A percentile compares a stretch with the other conserved stretches of the same genome.
Evolutionary conservation across 164 flowering plant species (phyloP).

Genomic region (Chimonanthus praecox): DNA sequence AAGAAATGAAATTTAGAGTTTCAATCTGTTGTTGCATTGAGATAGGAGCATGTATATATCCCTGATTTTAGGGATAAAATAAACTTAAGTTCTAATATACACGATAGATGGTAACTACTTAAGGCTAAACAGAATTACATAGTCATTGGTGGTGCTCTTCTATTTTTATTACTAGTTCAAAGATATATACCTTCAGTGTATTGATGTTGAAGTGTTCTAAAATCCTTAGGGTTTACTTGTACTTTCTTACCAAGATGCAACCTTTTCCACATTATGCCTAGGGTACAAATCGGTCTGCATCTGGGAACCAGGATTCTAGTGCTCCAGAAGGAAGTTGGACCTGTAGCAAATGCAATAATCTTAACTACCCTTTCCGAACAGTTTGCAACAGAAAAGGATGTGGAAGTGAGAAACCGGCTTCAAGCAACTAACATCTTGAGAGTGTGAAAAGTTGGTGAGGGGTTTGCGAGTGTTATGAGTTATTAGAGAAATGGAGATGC

Average conservation of each 20-base stretch:
- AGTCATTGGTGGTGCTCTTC: too few species aligned
- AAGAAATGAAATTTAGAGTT: too few species aligned
- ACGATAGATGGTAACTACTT: too few species aligned
- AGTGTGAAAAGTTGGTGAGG: neutral
- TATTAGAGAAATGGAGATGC: neutral
- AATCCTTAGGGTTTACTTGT: too few species aligned
- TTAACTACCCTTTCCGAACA: slow-evolving; percentile 42
- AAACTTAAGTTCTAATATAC: too few species aligned
- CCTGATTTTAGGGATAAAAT: too few species aligned
- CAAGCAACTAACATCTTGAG: slow-evolving; percentile 10
- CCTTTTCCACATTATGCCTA: slow-evolving; percentile 1
- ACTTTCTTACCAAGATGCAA: neutral
- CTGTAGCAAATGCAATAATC: slow-evolving; percentile 35
- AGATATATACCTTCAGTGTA: too few species aligned
- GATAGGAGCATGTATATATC: too few species aligned
- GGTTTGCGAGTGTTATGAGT: neutral
- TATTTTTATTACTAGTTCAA: too few species aligned
- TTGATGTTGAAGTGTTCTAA: too few species aligned
- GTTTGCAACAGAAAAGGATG: slow-evolving; percentile 45
- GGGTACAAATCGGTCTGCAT: slow-evolving; percentile 23
- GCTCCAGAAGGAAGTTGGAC: slow-evolving; percentile 47
- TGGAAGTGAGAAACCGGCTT: slow-evolving; percentile 25
- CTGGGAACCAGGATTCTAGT: slow-evolving; percentile 11
- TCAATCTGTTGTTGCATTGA: too few species aligned
- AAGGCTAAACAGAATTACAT: too few species aligned